Conservation (phyloP, 2,329 filamentous ascomycete genomes). For the Coniella vitis region DNA sequence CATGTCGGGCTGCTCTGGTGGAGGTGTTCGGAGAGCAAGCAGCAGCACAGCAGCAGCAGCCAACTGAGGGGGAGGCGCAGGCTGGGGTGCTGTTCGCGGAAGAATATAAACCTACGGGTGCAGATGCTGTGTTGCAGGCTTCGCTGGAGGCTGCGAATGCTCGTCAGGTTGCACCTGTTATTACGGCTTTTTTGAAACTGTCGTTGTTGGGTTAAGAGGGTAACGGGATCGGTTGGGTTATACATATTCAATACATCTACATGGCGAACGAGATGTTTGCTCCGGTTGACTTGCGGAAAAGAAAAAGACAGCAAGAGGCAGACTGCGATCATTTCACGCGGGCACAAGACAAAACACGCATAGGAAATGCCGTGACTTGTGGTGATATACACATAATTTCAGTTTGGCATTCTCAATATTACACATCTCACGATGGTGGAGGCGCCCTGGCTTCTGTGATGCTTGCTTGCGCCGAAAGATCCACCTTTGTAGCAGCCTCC, state of each 20-base stretch:
- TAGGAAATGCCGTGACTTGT: no score
- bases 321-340: no score
- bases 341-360: no score
- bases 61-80: slow-evolving; percentile 2
- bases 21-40: slow-evolving; percentile 56
- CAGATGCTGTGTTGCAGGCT: slow-evolving; percentile 46
- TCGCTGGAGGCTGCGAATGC: slow-evolving; percentile 39
- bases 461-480: background rate
- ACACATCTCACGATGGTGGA: slow-evolving; percentile 3
- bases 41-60: slow-evolving; percentile 18
- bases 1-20: slow-evolving; percentile 57
- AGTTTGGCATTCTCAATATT: background rate
- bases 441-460: background rate
- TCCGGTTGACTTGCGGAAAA: no score
- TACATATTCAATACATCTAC: background rate
- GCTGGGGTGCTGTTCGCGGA: slow-evolving; percentile 13
- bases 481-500: background rate
- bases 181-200: slow-evolving; percentile 43
- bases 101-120: slow-evolving; percentile 35
- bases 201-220: slow-evolving; percentile 40
- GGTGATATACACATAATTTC: slow-evolving; percentile 3
- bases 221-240: background rate
- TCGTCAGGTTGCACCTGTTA: slow-evolving; percentile 40
- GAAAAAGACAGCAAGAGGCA: background rate
- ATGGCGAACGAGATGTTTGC: no score